phyloP scores from a whole-genome alignment of 345 rosid species.

The Orychophragmus violaceus region DNA sequence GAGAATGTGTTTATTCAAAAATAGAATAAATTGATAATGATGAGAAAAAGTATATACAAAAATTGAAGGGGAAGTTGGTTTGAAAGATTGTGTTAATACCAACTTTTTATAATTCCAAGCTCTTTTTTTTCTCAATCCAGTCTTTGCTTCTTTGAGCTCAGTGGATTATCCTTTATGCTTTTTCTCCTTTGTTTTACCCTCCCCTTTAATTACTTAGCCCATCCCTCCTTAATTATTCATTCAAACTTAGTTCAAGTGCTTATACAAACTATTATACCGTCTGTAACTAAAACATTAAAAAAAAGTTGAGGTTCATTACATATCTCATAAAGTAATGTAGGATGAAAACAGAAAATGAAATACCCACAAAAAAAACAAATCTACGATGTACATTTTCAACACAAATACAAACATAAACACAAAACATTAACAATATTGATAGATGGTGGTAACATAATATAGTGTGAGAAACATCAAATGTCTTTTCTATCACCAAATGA shows the following conservation, averaged over 20 bases:
- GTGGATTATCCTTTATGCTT: conserved; percentile 24
- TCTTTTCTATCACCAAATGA: background rate
- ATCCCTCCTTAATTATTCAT: conserved; percentile 13
- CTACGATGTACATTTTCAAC: conserved; percentile 22
- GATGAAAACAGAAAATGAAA: background rate
- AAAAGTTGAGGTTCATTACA: background rate
- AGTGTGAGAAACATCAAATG: background rate
- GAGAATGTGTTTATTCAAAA: conserved; percentile 10
- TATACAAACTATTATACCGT: background rate
- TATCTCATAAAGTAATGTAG: conserved; percentile 1
- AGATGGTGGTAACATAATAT: conserved; percentile 24
- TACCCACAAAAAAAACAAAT: background rate
- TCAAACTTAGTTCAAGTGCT: background rate
- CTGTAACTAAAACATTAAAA: background rate
- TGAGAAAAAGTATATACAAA: conserved; percentile 4
- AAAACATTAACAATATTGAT: conserved; percentile 2
- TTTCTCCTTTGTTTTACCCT: background rate
- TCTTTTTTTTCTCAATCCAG: conserved; percentile 22
- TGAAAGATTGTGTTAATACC: conserved; percentile 12
- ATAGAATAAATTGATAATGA: conserved; percentile 16
- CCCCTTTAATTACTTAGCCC: conserved; percentile 16
- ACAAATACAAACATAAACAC: background rate
- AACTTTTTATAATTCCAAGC: conserved; percentile 21
- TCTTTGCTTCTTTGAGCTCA: conserved; percentile 28
- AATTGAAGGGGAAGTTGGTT: conserved; percentile 14